phyloP scores from a whole-genome alignment of 768 basidiomycete genomes.

The Amyloporia xantha region DNA sequence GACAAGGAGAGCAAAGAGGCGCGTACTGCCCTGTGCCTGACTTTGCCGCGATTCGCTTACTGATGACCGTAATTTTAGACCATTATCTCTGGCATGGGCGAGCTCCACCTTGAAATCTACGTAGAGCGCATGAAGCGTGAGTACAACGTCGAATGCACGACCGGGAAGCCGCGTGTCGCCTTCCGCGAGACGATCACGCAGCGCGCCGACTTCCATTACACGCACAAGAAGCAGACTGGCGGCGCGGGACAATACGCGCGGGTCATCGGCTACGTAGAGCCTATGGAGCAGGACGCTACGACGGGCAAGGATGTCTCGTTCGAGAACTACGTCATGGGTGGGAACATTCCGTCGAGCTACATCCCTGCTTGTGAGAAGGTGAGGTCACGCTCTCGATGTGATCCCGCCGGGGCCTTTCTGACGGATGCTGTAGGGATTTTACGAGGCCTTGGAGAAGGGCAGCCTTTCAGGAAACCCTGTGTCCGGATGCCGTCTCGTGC shows the following conservation, averaged over 20 bases:
- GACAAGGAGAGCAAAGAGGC: constrained; percentile 94
- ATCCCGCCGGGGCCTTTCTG: background rate
- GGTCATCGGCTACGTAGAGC: constrained; percentile 86
- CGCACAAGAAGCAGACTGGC: constrained; percentile 97
- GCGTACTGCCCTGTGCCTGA: constrained; percentile 7
- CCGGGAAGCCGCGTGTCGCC: constrained; percentile 93
- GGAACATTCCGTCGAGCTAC: constrained; percentile 83
- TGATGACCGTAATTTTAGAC: constrained; percentile 45
- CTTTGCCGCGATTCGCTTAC: background rate
- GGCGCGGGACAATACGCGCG: constrained; percentile 96
- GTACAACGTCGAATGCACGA: constrained; percentile 88
- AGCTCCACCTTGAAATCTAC: constrained; percentile 97
- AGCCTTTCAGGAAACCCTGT: constrained; percentile 83
- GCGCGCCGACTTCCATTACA: constrained; percentile 77
- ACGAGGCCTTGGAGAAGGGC: constrained; percentile 90
- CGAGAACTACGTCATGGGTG: constrained; percentile 85
- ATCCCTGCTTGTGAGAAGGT: constrained; percentile 96
- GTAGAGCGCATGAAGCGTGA: constrained; percentile 98
- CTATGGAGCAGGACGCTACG: constrained; percentile 68
- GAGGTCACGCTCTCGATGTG: background rate
- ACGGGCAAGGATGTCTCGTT: constrained; percentile 82
- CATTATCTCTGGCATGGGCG: constrained; percentile 99
- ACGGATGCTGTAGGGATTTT: constrained; percentile 71
- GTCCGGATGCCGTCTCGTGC: constrained; percentile 76
- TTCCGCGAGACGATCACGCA: constrained; percentile 93